A percentile compares a stretch with the other conserved stretches of the same genome.
phyloP scores from a whole-genome alignment of 2,329 filamentous ascomycete genomes.

The Sclerotinia nivalis region DNA sequence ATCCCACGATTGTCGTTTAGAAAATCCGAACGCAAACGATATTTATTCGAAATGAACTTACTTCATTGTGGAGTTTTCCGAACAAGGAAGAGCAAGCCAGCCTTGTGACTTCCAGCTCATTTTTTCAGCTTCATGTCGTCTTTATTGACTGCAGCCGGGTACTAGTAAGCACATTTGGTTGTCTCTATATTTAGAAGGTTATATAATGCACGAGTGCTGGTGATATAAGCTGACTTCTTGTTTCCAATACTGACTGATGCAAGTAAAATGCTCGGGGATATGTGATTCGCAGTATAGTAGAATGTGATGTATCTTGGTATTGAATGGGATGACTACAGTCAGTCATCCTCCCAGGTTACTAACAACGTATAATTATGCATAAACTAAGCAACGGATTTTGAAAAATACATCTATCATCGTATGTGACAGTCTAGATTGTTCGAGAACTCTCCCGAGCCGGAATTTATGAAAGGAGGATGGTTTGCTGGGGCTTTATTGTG shows the following conservation, averaged over 20 bases:
- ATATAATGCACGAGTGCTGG: background rate
- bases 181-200: background rate
- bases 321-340: background rate
- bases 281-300: background rate
- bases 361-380: background rate
- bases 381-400: background rate
- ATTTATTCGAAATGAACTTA: no score
- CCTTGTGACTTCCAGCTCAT: background rate
- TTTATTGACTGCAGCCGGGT: background rate
- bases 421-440: background rate
- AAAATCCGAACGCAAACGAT: background rate
- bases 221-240: background rate
- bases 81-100: background rate
- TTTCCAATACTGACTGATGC: background rate
- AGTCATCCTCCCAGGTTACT: background rate
- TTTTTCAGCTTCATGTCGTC: background rate
- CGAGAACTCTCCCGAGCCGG: background rate
- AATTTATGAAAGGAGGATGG: no score
- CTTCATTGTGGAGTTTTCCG: background rate
- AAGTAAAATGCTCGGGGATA: background rate
- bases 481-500: background rate
- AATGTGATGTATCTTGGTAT: background rate
- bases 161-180: background rate
- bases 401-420: background rate
- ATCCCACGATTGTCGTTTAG: background rate